Evolutionary conservation across 2,329 filamentous ascomycete species (phyloP).

Genomic region (Blumeriella jaapii): DNA sequence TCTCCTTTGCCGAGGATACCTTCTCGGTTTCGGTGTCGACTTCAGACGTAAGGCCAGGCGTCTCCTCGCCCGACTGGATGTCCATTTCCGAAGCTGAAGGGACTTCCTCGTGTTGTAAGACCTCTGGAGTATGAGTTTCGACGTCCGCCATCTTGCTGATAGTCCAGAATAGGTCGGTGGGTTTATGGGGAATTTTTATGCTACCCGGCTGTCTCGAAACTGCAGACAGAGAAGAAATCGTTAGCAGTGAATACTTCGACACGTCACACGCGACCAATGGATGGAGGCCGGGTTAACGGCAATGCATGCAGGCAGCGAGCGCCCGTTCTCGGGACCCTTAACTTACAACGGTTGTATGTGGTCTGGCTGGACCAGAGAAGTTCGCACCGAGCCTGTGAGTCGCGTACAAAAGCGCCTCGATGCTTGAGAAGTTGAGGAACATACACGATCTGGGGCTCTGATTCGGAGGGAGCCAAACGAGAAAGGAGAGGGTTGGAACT

Average conservation of each 20-base stretch:
- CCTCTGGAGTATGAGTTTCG: conserved; percentile 14
- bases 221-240: conserved; percentile 5
- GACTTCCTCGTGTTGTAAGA: conserved; percentile 16
- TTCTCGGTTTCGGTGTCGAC: conserved; percentile 21
- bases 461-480: neutral
- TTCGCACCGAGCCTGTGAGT: neutral
- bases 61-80: conserved; percentile 20
- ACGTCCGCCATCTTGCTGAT: conserved; percentile 23
- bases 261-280: conserved; percentile 17
- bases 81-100: conserved; percentile 16
- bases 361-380: neutral
- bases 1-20: conserved; percentile 18
- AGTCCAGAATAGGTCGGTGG: neutral
- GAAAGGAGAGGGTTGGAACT: too few species aligned
- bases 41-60: conserved; percentile 19
- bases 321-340: too few species aligned
- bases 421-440: too few species aligned
- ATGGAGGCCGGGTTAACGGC: conserved; percentile 1
- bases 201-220: conserved; percentile 2
- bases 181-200: neutral
- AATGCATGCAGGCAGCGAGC: conserved; percentile 6
- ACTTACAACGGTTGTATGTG: conserved; percentile 14
- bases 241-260: conserved; percentile 17
- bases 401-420: neutral
- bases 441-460: neutral